phyloP scores from a whole-genome alignment of 2,329 filamentous ascomycete genomes.

The Tolypocladium guangdongense region DNA sequence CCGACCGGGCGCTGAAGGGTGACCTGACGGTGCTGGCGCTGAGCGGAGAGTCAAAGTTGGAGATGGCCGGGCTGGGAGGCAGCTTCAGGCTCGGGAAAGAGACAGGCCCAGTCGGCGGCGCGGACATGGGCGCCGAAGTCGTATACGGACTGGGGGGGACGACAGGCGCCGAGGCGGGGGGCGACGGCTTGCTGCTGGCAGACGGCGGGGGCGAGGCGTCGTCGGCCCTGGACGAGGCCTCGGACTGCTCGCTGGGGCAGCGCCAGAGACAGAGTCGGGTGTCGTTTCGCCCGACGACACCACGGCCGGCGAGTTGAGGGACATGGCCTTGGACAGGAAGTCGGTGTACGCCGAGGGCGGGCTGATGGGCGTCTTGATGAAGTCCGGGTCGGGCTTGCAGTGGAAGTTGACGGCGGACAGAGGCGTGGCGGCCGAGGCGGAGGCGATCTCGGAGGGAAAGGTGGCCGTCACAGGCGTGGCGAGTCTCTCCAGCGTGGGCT shows the following conservation, averaged over 20 bases:
- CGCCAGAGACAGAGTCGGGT: constrained; percentile 40
- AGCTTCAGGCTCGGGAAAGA: constrained; percentile 61
- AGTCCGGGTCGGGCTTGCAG: constrained; percentile 32
- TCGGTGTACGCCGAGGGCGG: constrained; percentile 85
- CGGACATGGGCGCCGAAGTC: constrained; percentile 42
- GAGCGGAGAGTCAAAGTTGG: constrained; percentile 56
- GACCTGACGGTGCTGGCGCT: constrained; percentile 53
- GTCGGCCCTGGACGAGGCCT: constrained; percentile 47
- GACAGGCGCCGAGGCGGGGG: constrained; percentile 25
- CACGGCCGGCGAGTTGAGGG: constrained; percentile 58
- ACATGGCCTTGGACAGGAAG: constrained; percentile 72
- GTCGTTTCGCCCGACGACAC: constrained; percentile 39
- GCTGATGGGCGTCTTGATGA: constrained; percentile 83
- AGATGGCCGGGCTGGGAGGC: constrained; percentile 63
- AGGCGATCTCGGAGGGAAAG: constrained; percentile 50
- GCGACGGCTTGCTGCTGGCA: constrained; percentile 19
- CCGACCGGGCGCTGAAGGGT: constrained; percentile 58
- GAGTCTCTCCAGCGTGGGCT: constrained; percentile 52
- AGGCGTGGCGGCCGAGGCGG: constrained; percentile 58
- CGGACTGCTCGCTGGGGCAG: constrained; percentile 43
- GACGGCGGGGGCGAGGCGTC: constrained; percentile 32
- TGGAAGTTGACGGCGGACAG: constrained; percentile 36
- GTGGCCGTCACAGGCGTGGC: constrained; percentile 51
- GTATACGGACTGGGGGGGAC: constrained; percentile 41
- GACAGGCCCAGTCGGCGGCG: constrained; percentile 49